Evolutionary conservation across 768 basidiomycete genomes (phyloP), one percentile per base, ranked within the genome.

Genomic region (Solioccasus polychromus): DNA sequence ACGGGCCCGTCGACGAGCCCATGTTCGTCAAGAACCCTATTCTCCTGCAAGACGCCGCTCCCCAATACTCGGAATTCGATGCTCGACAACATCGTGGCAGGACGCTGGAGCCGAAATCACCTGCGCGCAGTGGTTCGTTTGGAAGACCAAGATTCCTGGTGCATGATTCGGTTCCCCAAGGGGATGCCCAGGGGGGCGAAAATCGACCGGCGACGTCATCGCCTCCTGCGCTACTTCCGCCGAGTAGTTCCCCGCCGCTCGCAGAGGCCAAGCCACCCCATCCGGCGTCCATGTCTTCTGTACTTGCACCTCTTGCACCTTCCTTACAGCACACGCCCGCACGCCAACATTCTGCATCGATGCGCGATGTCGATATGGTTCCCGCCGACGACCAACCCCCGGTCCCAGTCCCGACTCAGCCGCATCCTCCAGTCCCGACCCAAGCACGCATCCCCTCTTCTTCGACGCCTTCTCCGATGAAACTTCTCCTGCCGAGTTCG

Each of bases 381-480:
- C 18, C 35, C 25, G 20, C 9, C 14, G 2, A 28, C 17, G 38
- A 24, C 10, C 35, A 28, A 14, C 32, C 20, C 10, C 48, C 26
- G 53, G 48, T 56, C 3, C 73, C 61, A 10, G 71, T 28, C 10
- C 31, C 25, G 53, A 44, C 54, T 5, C 72, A 67, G 14, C 69
- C 12, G n/a, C 40, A 17, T 31, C 19, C 18, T 29, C 18, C n/a
- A 12, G 19, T 7, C 18, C 40, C 6, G 15, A 31, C 30, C 1
- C 50, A 52, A 56, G 50, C 58, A 3, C 73, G 59, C 5, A 71
- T 86, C 26, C 82, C 83, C 1, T 87, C 85, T 1, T 88, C 85
- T 7, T 71, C 51, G 9, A 68, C 74, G 1, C 74, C 74, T 0
- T 75, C 73, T 3, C 82, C 79, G 0, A 73, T 83, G 69, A 80